These are phyloP conservation scores for Coemansia reversa DNA, from an alignment of 192 early-diverging fungal genomes.

Conservation along the genomic window DNA sequence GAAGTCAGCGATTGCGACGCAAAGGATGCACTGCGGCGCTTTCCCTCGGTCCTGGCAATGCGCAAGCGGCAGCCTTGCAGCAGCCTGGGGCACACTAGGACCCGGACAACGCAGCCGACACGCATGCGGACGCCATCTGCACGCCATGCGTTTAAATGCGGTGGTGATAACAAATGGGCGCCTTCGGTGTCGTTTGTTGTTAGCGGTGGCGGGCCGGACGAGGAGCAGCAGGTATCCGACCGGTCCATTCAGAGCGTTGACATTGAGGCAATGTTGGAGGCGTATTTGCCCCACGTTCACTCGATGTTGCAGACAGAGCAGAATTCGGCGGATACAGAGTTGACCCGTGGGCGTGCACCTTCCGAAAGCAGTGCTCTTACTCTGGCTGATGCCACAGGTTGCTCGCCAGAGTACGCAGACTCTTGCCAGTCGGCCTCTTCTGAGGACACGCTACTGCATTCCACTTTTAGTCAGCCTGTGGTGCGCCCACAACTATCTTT, in stretches of 20 bases:
- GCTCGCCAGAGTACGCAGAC: conserved; percentile 3
- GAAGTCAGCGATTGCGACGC: conserved; percentile 2
- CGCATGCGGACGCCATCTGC: conserved; percentile 4
- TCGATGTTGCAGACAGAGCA: not conserved
- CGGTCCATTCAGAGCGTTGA: conserved; percentile 19
- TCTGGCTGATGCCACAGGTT: conserved; percentile 7
- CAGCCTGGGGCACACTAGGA: not conserved
- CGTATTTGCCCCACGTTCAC: conserved; percentile 31
- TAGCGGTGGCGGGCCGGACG: not conserved
- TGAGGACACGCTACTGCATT: conserved; percentile 13
- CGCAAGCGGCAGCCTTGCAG: conserved; percentile 1
- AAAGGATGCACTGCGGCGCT: conserved; percentile 2
- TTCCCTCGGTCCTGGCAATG: conserved; percentile 19
- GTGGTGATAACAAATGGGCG: not conserved
- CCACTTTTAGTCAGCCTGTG: not conserved
- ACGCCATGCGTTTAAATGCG: not conserved
- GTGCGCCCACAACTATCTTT: not conserved
- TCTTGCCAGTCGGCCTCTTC: conserved; percentile 14
- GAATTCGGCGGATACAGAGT: not conserved
- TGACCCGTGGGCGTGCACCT: conserved; percentile 16
- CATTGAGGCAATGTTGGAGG: conserved; percentile 34
- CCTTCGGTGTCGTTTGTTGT: conserved; percentile 20
- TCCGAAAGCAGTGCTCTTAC: conserved; percentile 27
- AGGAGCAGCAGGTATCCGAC: not conserved
- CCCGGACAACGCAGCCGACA: not conserved